A percentile compares a stretch with the other conserved stretches of the same genome.
Evolutionary conservation across 2,329 filamentous ascomycete genomes (phyloP).

Genomic region (Aspergillus sp.): DNA sequence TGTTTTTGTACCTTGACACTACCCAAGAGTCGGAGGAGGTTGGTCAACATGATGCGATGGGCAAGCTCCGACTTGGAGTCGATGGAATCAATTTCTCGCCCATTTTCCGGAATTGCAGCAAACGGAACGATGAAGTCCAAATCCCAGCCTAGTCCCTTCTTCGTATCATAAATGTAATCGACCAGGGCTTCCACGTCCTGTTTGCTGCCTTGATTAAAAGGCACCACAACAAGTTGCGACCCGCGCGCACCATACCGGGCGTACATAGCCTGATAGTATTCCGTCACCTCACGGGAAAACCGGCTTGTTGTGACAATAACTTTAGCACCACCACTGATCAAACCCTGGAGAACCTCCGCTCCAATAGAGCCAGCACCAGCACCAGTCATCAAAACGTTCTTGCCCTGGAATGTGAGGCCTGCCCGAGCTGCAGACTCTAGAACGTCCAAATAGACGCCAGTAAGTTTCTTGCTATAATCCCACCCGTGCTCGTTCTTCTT

Average conservation of each 20-base stretch:
- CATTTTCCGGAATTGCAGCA: constrained; percentile 95
- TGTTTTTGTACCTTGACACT: constrained; percentile 89
- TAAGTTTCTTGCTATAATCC: constrained; percentile 99
- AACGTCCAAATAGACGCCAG: constrained; percentile 86
- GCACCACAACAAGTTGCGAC: constrained; percentile 95
- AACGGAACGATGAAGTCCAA: constrained; percentile 95
- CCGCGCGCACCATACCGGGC: constrained; percentile 88
- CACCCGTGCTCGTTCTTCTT: constrained; percentile 95
- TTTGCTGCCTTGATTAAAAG: constrained; percentile 98
- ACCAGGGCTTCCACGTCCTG: constrained; percentile 94
- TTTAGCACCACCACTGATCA: constrained; percentile 95
- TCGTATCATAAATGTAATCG: constrained; percentile 94
- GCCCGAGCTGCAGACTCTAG: constrained; percentile 83
- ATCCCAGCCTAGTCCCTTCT: constrained; percentile 97
- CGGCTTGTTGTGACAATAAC: constrained; percentile 95
- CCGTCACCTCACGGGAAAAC: constrained; percentile 94
- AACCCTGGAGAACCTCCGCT: constrained; percentile 90
- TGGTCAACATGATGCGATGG: constrained; percentile 98
- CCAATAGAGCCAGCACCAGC: constrained; percentile 97
- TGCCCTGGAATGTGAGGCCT: constrained; percentile 89
- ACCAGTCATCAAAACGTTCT: constrained; percentile 97
- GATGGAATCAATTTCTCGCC: constrained; percentile 92
- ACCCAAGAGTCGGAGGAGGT: constrained; percentile 87
- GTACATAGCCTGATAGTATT: constrained; percentile 99
- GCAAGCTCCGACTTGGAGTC: constrained; percentile 98